Percentiles rank a stretch among this genome's conserved stretches.
These are phyloP conservation scores for Solanum aculeatissimum DNA, from an alignment of 305 asterid genomes.

Conservation along the genomic window DNA sequence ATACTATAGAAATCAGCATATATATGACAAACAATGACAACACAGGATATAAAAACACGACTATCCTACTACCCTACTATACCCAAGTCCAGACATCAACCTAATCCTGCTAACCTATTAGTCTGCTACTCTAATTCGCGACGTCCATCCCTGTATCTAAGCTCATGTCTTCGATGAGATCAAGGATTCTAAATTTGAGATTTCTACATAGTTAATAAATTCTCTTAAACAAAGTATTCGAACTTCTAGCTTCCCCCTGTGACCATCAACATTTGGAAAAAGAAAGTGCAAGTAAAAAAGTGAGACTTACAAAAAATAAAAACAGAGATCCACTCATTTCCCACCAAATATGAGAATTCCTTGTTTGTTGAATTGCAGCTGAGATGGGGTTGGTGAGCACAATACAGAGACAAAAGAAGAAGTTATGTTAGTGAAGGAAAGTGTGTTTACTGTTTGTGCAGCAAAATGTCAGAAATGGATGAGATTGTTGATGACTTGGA, in stretches of 20 bases:
- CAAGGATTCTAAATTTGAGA: no score
- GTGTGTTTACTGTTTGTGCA: background rate
- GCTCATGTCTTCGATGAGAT: no score
- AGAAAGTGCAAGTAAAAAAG: background rate
- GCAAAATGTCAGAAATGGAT: background rate
- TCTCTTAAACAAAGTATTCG: background rate
- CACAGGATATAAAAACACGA: no score
- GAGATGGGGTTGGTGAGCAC: background rate
- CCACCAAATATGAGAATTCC: background rate
- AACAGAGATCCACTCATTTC: background rate
- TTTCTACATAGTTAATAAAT: no score
- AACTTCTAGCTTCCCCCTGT: background rate
- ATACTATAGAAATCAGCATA: no score
- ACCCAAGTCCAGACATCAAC: no score
- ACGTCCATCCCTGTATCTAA: no score
- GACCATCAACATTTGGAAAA: background rate
- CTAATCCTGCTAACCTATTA: no score
- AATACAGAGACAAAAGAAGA: background rate
- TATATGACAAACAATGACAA: no score
- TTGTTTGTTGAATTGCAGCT: background rate
- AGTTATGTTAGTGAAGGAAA: background rate
- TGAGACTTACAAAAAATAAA: background rate
- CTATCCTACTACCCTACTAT: no score
- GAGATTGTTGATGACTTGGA: conserved; percentile 2
- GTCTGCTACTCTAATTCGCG: no score